These are phyloP conservation scores for Telopea speciosissima DNA, from an alignment of 177 flowering plant species.

Conservation along the genomic window DNA sequence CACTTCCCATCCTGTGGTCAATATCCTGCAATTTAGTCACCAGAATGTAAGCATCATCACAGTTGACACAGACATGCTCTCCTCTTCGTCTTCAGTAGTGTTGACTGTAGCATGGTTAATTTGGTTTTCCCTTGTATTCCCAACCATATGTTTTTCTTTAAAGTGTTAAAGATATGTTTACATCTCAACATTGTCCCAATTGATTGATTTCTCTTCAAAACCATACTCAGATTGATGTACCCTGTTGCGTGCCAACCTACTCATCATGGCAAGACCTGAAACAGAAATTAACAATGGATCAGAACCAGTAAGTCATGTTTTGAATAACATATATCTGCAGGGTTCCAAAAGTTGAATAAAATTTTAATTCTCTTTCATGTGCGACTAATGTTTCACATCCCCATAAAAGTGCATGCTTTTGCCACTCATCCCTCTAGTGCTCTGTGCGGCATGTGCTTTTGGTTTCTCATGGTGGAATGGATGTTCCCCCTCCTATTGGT, in stretches of 20 bases:
- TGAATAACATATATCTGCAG: too few species aligned
- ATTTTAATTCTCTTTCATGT: too few species aligned
- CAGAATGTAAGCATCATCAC: too few species aligned
- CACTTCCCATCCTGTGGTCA: too few species aligned
- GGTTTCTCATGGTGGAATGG: not conserved
- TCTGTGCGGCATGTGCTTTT: not conserved
- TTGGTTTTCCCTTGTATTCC: not conserved
- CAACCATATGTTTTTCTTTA: not conserved
- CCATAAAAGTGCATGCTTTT: not conserved
- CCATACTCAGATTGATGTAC: constrained; percentile 42
- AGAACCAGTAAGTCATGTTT: not conserved
- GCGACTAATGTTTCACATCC: not conserved
- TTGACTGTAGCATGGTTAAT: too few species aligned
- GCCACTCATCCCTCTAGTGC: not conserved
- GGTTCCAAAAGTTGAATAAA: not conserved
- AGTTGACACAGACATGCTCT: too few species aligned
- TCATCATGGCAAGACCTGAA: constrained; percentile 83
- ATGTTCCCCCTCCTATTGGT: not conserved
- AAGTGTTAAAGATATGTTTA: constrained; percentile 15
- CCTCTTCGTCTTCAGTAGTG: too few species aligned
- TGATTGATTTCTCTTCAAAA: constrained; percentile 45
- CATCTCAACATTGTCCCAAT: constrained; percentile 57
- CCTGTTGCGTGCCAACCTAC: constrained; percentile 59
- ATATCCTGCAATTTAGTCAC: too few species aligned
- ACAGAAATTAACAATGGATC: not conserved